Conservation (phyloP, 1,284 basidiomycete species). For the Puccinia horiana region DNA sequence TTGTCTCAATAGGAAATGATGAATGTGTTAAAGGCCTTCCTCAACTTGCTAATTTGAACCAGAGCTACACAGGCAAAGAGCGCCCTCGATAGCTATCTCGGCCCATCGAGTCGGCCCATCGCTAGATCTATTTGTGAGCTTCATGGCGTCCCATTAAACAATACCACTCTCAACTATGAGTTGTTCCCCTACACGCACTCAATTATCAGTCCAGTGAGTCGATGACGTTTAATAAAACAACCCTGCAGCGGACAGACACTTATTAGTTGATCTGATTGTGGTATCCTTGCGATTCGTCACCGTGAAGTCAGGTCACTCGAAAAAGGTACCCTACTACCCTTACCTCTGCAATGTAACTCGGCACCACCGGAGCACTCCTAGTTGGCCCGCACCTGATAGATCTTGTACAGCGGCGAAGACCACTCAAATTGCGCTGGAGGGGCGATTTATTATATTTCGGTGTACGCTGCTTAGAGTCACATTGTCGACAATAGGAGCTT, state of each 20-base stretch:
- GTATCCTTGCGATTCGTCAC: background rate
- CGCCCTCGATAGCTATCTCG: background rate
- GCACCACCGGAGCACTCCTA: background rate
- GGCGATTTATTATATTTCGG: background rate
- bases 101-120: background rate
- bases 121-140: background rate
- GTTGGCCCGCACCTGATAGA: background rate
- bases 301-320: background rate
- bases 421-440: background rate
- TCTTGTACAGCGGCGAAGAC: background rate
- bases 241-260: background rate
- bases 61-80: too few relatives aligned
- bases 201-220: conserved; percentile 1
- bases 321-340: background rate
- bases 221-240: background rate
- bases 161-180: background rate
- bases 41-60: background rate
- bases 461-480: background rate
- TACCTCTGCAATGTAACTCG: background rate
- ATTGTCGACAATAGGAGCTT: background rate
- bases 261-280: background rate
- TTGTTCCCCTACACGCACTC: background rate
- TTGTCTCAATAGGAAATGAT: too few relatives aligned
- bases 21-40: too few relatives aligned
- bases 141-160: background rate